Conservation (phyloP, 208 protist species). For the Herpetomonas muscarum region DNA sequence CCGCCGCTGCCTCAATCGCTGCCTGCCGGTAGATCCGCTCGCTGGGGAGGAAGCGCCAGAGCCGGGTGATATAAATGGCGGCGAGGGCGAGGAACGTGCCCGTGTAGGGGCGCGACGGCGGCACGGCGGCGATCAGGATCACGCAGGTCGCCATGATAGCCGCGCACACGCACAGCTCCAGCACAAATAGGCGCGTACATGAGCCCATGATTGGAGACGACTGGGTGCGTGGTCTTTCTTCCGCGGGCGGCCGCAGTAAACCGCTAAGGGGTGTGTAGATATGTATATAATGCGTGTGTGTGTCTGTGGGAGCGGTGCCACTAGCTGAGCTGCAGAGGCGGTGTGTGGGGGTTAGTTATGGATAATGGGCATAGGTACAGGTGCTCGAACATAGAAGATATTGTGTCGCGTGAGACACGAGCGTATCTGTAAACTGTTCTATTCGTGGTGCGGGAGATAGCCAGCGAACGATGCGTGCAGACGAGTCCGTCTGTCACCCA, state of each 20-base stretch:
- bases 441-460: no score
- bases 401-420: no score
- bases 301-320: not conserved
- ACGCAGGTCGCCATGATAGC: conserved; percentile 8
- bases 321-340: no score
- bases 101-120: conserved; percentile 22
- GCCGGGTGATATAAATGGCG: conserved; percentile 25
- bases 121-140: conserved; percentile 17
- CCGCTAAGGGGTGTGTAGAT: conserved; percentile 2
- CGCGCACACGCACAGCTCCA: conserved; percentile 5
- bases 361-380: no score
- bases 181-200: not conserved
- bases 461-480: no score
- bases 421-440: no score
- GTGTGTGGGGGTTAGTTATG: no score
- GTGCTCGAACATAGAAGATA: no score
- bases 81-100: conserved; percentile 19
- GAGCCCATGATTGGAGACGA: conserved; percentile 3
- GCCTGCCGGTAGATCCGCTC: conserved; percentile 6
- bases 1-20: not conserved
- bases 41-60: conserved; percentile 42
- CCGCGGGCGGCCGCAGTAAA: no score
- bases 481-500: no score
- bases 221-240: no score
- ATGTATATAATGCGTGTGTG: not conserved